A percentile compares a stretch with the other conserved stretches of the same genome.
These are phyloP conservation scores for Lavandula angustifolia DNA, from an alignment of 257 asterid species.

Conservation along the genomic window DNA sequence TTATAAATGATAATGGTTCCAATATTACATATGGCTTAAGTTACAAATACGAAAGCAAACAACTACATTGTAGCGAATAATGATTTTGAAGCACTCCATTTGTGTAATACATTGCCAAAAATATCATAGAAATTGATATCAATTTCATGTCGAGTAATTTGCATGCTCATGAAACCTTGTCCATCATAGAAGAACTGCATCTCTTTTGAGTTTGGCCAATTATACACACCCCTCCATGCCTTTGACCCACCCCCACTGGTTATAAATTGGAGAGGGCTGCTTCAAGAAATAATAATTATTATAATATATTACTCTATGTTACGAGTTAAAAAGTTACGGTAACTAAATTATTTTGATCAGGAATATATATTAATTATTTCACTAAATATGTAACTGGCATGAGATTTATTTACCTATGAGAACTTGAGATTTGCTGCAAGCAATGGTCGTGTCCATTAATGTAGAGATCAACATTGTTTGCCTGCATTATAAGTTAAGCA, in stretches of 20 bases:
- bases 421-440: slow-evolving; percentile 45
- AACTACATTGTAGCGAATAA: slow-evolving; percentile 15
- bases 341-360: too few species aligned
- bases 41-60: neutral
- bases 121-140: slow-evolving; percentile 44
- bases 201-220: slow-evolving; percentile 32
- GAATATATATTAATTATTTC: neutral
- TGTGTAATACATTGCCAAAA: slow-evolving; percentile 42
- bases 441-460: slow-evolving; percentile 62
- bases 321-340: neutral
- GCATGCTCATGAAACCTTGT: slow-evolving; percentile 47
- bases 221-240: slow-evolving; percentile 45
- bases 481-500: too few species aligned
- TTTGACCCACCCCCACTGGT: slow-evolving; percentile 53
- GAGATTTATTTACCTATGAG: slow-evolving; percentile 31
- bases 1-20: neutral
- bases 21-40: neutral
- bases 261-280: slow-evolving; percentile 44
- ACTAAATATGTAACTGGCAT: neutral
- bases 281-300: neutral
- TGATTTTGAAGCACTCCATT: slow-evolving; percentile 44
- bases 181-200: slow-evolving; percentile 48
- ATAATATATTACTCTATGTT: too few species aligned
- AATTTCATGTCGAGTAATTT: slow-evolving; percentile 36
- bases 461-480: slow-evolving; percentile 45